phyloP scores from a whole-genome alignment of 495 filamentous ascomycete genomes.

The Apodospora peruviana region DNA sequence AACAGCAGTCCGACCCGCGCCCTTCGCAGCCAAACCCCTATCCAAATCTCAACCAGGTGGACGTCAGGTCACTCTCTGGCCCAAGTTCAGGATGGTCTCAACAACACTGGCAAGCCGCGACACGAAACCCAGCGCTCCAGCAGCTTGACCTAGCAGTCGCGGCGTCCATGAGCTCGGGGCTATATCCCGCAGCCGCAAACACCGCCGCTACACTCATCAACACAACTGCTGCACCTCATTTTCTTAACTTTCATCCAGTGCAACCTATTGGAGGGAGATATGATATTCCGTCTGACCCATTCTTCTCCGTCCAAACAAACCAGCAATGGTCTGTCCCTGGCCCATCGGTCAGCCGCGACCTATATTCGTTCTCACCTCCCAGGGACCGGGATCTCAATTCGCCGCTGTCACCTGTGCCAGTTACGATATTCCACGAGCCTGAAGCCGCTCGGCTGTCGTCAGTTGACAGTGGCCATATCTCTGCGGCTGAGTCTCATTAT shows the following conservation, averaged over 20 bases:
- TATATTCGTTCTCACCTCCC: background rate
- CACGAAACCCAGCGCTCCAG: too few relatives aligned
- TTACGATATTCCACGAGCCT: background rate
- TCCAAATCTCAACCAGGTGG: too few relatives aligned
- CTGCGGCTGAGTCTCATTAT: background rate
- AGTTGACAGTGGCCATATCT: background rate
- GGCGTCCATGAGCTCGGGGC: too few relatives aligned
- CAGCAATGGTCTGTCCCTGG: background rate
- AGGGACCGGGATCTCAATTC: background rate
- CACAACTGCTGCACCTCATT: too few relatives aligned
- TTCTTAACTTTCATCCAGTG: background rate
- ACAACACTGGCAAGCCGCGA: too few relatives aligned
- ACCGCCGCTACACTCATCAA: too few relatives aligned
- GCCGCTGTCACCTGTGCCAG: background rate
- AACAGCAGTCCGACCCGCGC: too few relatives aligned
- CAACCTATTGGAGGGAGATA: background rate
- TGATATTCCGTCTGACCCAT: background rate
- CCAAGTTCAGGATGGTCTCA: too few relatives aligned
- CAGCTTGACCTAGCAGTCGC: too few relatives aligned
- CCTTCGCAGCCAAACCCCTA: too few relatives aligned
- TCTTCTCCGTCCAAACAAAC: background rate
- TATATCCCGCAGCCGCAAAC: too few relatives aligned
- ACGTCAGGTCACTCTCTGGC: too few relatives aligned
- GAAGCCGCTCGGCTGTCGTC: background rate
- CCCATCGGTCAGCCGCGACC: background rate